Evolutionary conservation across 2,329 filamentous ascomycete genomes (phyloP).

Genomic region (Furcasterigmium sp.): DNA sequence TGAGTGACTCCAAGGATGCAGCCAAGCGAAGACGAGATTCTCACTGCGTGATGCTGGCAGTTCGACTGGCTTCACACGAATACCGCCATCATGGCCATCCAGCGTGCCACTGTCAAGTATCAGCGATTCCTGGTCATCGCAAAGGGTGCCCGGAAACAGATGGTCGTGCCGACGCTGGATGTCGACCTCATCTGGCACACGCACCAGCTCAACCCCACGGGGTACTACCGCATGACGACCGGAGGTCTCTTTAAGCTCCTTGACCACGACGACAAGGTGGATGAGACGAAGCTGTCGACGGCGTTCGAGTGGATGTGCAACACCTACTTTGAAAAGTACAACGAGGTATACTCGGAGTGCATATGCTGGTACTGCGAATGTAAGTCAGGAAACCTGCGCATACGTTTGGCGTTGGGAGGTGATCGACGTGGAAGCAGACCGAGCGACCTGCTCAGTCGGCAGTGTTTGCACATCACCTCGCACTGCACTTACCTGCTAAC

Average conservation of each 20-base stretch:
- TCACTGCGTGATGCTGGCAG: too few relatives aligned
- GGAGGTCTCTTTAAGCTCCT: conserved; percentile 47
- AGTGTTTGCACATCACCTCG: too few relatives aligned
- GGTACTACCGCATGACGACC: conserved; percentile 58
- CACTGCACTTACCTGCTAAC: too few relatives aligned
- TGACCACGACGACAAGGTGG: conserved; percentile 81
- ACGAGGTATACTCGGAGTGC: conserved; percentile 68
- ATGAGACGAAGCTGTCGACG: conserved; percentile 56
- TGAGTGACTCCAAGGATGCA: conserved; percentile 7
- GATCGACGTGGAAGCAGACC: too few relatives aligned
- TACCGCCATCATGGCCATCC: conserved; percentile 56
- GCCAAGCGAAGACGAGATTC: too few relatives aligned
- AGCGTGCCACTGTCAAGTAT: conserved; percentile 60
- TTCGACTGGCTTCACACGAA: conserved; percentile 78
- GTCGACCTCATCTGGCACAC: conserved; percentile 78
- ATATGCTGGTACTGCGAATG: conserved; percentile 82
- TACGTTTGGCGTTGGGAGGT: too few relatives aligned
- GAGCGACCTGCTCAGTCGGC: too few relatives aligned
- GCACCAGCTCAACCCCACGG: conserved; percentile 62
- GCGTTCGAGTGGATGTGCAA: conserved; percentile 71
- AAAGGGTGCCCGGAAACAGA: conserved; percentile 31
- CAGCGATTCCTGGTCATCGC: conserved; percentile 59
- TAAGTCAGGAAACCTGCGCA: conserved; percentile 7
- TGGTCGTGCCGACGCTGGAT: conserved; percentile 67
- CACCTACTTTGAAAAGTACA: conserved; percentile 59